phyloP scores from a whole-genome alignment of 1,139 yeast genomes.

The Spathaspora sp. region DNA sequence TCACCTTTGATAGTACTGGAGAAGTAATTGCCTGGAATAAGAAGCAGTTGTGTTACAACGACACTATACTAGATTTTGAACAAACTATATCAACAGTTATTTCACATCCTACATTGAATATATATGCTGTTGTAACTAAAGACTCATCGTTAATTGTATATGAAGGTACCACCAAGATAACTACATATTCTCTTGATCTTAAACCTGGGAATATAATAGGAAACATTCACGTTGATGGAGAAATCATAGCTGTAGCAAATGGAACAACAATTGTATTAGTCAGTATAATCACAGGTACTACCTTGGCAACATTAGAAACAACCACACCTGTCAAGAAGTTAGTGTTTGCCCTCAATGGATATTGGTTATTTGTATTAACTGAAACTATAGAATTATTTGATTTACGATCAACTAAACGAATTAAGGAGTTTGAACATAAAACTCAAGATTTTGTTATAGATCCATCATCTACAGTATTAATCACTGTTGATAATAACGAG shows the following conservation, averaged over 20 bases:
- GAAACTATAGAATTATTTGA: conserved; percentile 50
- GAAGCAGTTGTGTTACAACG: conserved; percentile 1
- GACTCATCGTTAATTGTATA: conserved; percentile 7
- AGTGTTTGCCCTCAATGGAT: conserved; percentile 67
- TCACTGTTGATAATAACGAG: conserved; percentile 17
- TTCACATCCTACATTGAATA: conserved; percentile 11
- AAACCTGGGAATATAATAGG: conserved; percentile 22
- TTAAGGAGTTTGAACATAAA: conserved; percentile 24
- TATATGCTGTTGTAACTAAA: conserved; percentile 8
- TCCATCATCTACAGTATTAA: conserved; percentile 41
- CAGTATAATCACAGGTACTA: conserved; percentile 24
- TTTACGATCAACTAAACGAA: conserved; percentile 45
- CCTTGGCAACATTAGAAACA: conserved; percentile 37
- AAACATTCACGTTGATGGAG: conserved; percentile 64
- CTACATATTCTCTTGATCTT: not conserved
- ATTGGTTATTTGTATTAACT: conserved; percentile 51
- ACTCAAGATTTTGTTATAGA: conserved; percentile 39
- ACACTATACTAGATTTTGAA: conserved; percentile 6
- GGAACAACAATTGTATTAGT: conserved; percentile 11
- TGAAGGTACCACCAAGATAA: conserved; percentile 3
- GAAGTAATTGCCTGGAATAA: not conserved
- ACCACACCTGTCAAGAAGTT: conserved; percentile 23
- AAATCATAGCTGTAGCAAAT: conserved; percentile 52
- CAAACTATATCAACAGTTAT: not conserved
- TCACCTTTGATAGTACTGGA: not conserved